Percentiles rank a stretch among this genome's conserved stretches.
phyloP scores from a whole-genome alignment of 2,329 filamentous ascomycete genomes.

The Pseudopyricularia javanii region DNA sequence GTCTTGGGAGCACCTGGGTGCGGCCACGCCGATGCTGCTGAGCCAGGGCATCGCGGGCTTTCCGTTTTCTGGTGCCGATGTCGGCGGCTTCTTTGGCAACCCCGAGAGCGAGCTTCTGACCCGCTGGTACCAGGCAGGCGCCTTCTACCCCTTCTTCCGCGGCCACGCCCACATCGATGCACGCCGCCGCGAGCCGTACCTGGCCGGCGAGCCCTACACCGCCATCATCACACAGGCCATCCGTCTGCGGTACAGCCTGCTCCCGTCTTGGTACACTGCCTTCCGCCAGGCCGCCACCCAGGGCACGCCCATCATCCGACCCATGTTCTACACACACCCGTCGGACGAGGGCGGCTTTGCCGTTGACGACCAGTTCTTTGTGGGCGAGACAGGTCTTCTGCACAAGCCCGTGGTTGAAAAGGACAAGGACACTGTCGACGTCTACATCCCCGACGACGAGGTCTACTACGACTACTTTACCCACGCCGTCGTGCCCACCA shows the following conservation, averaged over 20 bases:
- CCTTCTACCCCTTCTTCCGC: conserved; percentile 97
- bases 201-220: conserved; percentile 73
- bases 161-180: conserved; percentile 95
- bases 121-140: conserved; percentile 92
- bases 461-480: conserved; percentile 95
- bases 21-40: conserved; percentile 83
- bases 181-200: conserved; percentile 84
- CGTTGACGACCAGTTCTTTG: conserved; percentile 86
- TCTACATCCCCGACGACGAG: conserved; percentile 83
- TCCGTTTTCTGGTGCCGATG: conserved; percentile 89
- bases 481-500: conserved; percentile 59
- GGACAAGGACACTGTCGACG: conserved; percentile 56
- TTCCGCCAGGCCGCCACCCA: conserved; percentile 80
- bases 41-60: conserved; percentile 88
- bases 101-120: conserved; percentile 83
- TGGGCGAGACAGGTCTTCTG: conserved; percentile 80
- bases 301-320: conserved; percentile 77
- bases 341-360: conserved; percentile 75
- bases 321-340: conserved; percentile 89
- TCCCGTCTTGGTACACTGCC: conserved; percentile 93
- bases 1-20: conserved; percentile 81
- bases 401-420: conserved; percentile 80
- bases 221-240: conserved; percentile 79
- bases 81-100: conserved; percentile 97
- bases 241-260: conserved; percentile 74